Base-by-base conservation (phyloP, 1,284 basidiomycete species). In the Mycosarcoma mackinlayi region DNA sequence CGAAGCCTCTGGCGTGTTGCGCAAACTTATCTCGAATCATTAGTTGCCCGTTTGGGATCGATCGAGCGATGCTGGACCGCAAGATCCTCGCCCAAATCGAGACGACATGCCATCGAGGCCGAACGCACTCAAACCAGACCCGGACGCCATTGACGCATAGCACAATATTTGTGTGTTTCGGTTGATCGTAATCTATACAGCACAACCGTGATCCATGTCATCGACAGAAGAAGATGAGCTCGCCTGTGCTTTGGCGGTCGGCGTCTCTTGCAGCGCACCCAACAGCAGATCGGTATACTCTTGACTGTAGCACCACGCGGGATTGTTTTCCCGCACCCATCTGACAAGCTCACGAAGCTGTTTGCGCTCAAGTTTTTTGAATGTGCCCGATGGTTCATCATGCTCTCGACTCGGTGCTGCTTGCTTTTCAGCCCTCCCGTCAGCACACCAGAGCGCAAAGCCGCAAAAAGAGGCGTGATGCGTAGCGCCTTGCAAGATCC, bases 11-110 rank as follows among this genome's bases (percentile, higher is more conserved):
- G 75, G 73, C 19, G 73, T 75, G 6, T 27, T 77, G 35, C 58
- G 75, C 18, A 75, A 75, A 30, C 70, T 77, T 18, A 70, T 76
- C 25, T 54, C 68, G 18, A 68, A 73, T 23, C 64, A 73, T 24
- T 47, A 54, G 19, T 38, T 71, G 37, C 59, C 63, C 9, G 48
- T 54, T 3, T 62, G 67, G 57, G 57, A 57, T 27, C 67, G 61
- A 14, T 52, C 52, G 3, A 28, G 31, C 25, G 31, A 18, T 24
- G 25, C 39, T 6, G 31, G 30, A 24, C 49, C 23, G 1, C 2
- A 33, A 7, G 56, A 64, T 14, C 31, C 1, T 34, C 33, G 14
- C 63, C 42, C 16, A 37, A n/a, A 59, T 47, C 39, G 56, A 65
- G 7, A 14, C 41, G 23, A 33, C 50, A 7, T 34, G 50, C 45